These are phyloP conservation scores for Phytophthora litchii DNA, from an alignment of 352 stramenopile species.

Conservation along the genomic window DNA sequence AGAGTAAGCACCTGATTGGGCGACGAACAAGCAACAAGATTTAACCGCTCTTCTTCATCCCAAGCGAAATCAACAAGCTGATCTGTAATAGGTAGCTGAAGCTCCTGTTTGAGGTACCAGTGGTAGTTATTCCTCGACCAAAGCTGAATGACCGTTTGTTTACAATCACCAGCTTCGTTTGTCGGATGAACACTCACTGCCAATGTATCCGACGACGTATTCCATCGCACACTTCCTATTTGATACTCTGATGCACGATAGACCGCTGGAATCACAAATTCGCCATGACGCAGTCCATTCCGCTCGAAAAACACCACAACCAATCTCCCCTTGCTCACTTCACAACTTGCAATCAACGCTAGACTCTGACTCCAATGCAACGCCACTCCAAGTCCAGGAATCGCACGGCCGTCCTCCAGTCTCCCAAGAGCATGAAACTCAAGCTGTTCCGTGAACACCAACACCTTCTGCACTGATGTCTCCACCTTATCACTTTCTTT, in stretches of 20 bases:
- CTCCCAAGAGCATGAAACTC: constrained; percentile 67
- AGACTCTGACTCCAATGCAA: constrained; percentile 83
- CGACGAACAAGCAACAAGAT: constrained; percentile 36
- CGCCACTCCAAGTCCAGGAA: constrained; percentile 43
- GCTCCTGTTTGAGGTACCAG: constrained; percentile 86
- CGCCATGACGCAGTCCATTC: constrained; percentile 81
- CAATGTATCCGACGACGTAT: constrained; percentile 69
- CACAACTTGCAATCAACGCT: constrained; percentile 68
- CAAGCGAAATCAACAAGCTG: constrained; percentile 48
- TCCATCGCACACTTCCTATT: constrained; percentile 59
- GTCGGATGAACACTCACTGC: constrained; percentile 48
- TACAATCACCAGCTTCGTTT: background rate
- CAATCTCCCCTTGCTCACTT: constrained; percentile 59
- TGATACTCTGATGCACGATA: constrained; percentile 35
- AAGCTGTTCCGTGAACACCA: constrained; percentile 65
- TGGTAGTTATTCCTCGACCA: constrained; percentile 86
- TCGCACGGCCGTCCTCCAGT: constrained; percentile 71
- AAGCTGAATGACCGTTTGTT: constrained; percentile 53
- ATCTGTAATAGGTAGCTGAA: constrained; percentile 22
- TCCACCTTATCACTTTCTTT: constrained; percentile 1
- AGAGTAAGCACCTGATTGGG: constrained; percentile 22
- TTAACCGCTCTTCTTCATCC: constrained; percentile 63
- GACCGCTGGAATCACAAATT: constrained; percentile 63
- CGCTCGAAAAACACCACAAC: constrained; percentile 86
- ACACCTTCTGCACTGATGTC: constrained; percentile 39